A percentile compares a stretch with the other conserved stretches of the same genome.
phyloP scores from a whole-genome alignment of 2,329 filamentous ascomycete species.

The Penicillium sumatraense region DNA sequence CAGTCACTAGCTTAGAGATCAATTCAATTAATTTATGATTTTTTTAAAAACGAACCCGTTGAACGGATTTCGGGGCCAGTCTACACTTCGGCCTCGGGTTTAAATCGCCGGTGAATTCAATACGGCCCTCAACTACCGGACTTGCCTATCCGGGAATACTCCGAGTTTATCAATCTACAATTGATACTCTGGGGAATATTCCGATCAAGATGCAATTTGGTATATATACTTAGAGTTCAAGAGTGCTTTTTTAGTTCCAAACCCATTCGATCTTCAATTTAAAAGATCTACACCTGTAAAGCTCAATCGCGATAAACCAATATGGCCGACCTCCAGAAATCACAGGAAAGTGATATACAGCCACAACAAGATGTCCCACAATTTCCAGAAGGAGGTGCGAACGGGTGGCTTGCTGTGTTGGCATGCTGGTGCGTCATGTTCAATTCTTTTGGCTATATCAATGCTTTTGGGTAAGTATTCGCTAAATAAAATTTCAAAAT shows the following conservation, averaged over 20 bases:
- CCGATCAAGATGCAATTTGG: not conserved
- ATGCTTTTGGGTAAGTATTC: slow-evolving; percentile 14
- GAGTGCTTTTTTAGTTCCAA: too few species aligned
- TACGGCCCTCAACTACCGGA: not conserved
- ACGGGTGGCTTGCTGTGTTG: slow-evolving; percentile 31
- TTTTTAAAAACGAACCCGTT: too few species aligned
- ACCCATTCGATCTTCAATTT: too few species aligned
- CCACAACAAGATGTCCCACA: not conserved
- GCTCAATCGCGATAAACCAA: not conserved
- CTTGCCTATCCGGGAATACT: not conserved
- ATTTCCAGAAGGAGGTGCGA: slow-evolving; percentile 32
- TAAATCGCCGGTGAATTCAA: not conserved
- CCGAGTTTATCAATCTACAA: not conserved
- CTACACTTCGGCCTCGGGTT: not conserved
- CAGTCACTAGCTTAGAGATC: too few species aligned
- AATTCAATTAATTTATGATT: too few species aligned
- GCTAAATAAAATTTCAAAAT: too few species aligned
- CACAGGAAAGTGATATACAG: not conserved
- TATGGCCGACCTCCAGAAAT: not conserved
- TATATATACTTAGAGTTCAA: too few species aligned
- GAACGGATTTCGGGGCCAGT: not conserved
- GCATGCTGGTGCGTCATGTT: slow-evolving; percentile 29
- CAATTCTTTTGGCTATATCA: slow-evolving; percentile 34
- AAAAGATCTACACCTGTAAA: too few species aligned
- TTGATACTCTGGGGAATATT: too few species aligned